Base-by-base conservation (phyloP, 2,329 filamentous ascomycete genomes). In the Colletotrichum chrysophilum region DNA sequence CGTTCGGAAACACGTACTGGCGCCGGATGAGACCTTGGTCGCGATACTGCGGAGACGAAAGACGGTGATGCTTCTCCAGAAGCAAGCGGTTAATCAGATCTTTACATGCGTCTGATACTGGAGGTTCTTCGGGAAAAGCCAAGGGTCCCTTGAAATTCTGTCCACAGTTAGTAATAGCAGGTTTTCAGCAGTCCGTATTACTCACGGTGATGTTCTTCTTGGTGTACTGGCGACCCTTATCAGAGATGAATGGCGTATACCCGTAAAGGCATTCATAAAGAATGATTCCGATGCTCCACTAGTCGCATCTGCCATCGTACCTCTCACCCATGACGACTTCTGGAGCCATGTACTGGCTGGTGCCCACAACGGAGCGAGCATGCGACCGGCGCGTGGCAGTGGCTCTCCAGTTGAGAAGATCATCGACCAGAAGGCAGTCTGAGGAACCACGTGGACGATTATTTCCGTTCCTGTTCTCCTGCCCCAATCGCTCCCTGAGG, bases 291-390 rank as follows among this genome's bases (percentile, higher is more conserved):
- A 98, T 91, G 85, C 96, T 98, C 96, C 95, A 98, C 95, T 91
- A 98, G 85, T 98, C 96, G 85, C 96, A 98, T 81, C 96, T 91
- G 34, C 95, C 96, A 85, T 98, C 97, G 83, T 98, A 98, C 48
- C 90, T 86, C 65, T 95, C 91, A 32, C 96, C 95, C 78, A 91
- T 88, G 74, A 98, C 93, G 21, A 98, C 95, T 86, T 98, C 97
- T 3, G 96, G 96, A 1, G 97, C 96, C 97, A 98, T 98, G 86
- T 98, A 98, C 82, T 98, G 96, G 82, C 96, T 98, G 4, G 97
- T 98, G 4, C 96, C 96, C 13, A 98, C 96, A 2, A 98, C 93
- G 61, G 96, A 98, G 79, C 93, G 91, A 2, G 96, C 96, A 38
- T 95, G 90, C 38, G 91, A 91, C 52, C 95, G 92, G 78, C 93